Percentiles rank a stretch among this genome's conserved stretches.
These are phyloP conservation scores for Fusarium incarnatum DNA, from an alignment of 2,329 filamentous ascomycete species.

Conservation along the genomic window DNA sequence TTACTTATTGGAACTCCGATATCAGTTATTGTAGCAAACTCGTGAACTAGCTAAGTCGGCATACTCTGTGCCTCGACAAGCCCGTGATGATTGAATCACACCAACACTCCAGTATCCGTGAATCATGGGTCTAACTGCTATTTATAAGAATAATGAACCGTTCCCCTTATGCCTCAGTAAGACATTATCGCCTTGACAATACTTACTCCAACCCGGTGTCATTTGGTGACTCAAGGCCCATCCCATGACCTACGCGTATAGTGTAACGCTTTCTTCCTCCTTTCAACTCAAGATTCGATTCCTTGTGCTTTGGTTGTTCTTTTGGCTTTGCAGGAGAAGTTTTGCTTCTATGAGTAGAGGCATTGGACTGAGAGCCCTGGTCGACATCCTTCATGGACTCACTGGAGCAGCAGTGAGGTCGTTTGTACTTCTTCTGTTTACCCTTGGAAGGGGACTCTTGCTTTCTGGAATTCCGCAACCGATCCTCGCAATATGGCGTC, in stretches of 20 bases:
- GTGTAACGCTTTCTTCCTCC: not conserved
- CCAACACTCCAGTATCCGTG: not conserved
- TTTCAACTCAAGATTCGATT: not conserved
- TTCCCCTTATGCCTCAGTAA: not conserved
- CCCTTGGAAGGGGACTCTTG: not conserved
- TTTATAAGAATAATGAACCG: not conserved
- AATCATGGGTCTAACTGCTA: not conserved
- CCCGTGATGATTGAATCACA: not conserved
- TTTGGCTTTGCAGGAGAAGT: not conserved
- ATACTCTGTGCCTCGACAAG: not conserved
- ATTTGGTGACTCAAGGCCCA: not conserved
- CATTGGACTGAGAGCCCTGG: not conserved
- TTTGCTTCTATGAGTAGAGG: not conserved
- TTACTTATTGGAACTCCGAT: not conserved
- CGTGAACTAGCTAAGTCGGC: not conserved
- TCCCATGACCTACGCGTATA: not conserved
- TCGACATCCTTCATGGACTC: not conserved
- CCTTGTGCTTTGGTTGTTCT: not conserved
- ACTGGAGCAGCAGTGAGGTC: not conserved
- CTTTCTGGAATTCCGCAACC: not conserved
- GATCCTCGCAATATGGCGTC: not conserved
- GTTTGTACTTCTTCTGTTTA: not conserved
- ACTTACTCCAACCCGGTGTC: not conserved
- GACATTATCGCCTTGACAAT: not conserved
- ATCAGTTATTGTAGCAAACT: not conserved